Conservation (phyloP, 129 eudicot genomes). For the Sambucus nigra region DNA sequence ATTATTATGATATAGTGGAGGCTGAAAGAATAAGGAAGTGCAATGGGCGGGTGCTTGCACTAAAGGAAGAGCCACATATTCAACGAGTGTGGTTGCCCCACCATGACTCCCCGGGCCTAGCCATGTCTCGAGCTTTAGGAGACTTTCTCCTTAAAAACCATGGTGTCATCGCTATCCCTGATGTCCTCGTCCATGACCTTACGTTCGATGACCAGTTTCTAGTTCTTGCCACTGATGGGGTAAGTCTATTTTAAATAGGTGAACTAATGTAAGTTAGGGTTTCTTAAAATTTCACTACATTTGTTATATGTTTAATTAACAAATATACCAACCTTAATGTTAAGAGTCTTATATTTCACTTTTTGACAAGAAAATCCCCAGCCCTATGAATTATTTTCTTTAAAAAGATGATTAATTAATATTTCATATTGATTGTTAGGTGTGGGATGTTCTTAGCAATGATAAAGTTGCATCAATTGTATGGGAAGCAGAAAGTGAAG, state of each 20-base stretch:
- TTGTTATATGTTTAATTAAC: not conserved
- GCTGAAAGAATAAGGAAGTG: conserved; percentile 20
- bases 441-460: conserved; percentile 40
- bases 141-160: conserved; percentile 27
- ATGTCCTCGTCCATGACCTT: conserved; percentile 12
- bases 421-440: conserved; percentile 9
- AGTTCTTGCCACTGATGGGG: conserved; percentile 46
- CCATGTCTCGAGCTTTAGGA: conserved; percentile 36
- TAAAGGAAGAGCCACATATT: conserved; percentile 30
- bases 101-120: conserved; percentile 24
- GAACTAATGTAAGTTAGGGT: not conserved
- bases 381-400: not conserved
- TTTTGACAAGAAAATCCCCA: not conserved
- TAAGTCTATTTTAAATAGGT: conserved; percentile 1
- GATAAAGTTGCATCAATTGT: conserved; percentile 33
- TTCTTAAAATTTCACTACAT: not conserved
- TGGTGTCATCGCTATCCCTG: conserved; percentile 29
- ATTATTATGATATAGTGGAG: conserved; percentile 18
- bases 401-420: not conserved
- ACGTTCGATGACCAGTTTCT: conserved; percentile 17
- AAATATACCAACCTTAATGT: not conserved
- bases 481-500: conserved; percentile 14
- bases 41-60: conserved; percentile 34
- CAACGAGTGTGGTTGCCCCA: conserved; percentile 30
- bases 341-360: too few relatives aligned